phyloP scores from a whole-genome alignment of 345 rosid species.

The Boechera stricta region DNA sequence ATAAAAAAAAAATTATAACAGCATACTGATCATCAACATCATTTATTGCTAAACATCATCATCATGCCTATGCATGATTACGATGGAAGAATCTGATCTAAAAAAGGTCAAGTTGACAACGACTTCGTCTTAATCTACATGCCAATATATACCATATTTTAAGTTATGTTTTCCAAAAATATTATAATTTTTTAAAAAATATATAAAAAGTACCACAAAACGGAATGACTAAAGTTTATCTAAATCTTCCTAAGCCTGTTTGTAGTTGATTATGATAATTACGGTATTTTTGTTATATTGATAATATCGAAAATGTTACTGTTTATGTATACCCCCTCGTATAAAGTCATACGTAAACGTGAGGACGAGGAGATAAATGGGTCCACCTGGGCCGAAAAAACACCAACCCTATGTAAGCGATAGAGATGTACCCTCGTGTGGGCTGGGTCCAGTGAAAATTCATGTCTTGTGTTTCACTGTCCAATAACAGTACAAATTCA shows the following conservation, averaged over 20 bases:
- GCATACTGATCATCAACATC: constrained; percentile 28
- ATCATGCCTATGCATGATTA: constrained; percentile 39
- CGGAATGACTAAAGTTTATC: background rate
- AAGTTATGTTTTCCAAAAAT: background rate
- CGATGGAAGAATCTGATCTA: constrained; percentile 20
- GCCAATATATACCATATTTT: background rate
- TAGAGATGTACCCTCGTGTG: constrained; percentile 39
- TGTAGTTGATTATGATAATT: background rate
- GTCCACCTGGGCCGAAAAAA: constrained; percentile 37
- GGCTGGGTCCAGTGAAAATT: constrained; percentile 32
- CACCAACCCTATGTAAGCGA: constrained; percentile 9
- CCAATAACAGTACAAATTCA: constrained; percentile 21
- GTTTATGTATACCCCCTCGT: background rate
- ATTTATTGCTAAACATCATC: constrained; percentile 35
- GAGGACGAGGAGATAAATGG: constrained; percentile 36
- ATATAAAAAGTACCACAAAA: background rate
- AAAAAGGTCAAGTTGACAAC: constrained; percentile 27
- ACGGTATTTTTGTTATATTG: background rate
- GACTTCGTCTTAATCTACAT: constrained; percentile 35
- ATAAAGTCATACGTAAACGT: background rate
- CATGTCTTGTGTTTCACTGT: constrained; percentile 6
- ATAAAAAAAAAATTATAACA: background rate
- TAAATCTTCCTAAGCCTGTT: background rate
- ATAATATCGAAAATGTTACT: background rate
- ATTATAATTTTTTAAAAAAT: background rate